These are phyloP conservation scores for Wallacemonas sp. DNA, from an alignment of 208 protist species.

Conservation along the genomic window DNA sequence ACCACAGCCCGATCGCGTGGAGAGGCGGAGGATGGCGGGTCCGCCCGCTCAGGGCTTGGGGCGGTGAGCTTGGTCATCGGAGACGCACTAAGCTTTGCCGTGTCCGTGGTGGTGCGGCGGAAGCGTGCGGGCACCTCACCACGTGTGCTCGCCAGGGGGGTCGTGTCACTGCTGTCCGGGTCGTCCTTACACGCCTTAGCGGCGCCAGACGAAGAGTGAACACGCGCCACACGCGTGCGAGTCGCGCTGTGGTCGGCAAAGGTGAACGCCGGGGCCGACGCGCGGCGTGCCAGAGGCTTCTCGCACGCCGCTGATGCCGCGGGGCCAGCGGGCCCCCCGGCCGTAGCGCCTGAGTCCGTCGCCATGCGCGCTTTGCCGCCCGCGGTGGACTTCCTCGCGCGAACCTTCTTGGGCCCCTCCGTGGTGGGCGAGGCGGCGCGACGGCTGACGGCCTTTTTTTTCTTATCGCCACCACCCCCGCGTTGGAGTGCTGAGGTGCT, in stretches of 20 bases:
- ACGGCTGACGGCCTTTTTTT: neutral
- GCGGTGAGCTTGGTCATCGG: conserved; percentile 4
- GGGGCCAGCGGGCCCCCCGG: neutral
- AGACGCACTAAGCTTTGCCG: conserved; percentile 2
- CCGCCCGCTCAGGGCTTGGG: neutral
- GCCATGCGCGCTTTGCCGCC: neutral
- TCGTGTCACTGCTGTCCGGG: neutral
- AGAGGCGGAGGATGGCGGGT: neutral
- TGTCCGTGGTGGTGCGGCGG: neutral
- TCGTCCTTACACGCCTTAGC: neutral
- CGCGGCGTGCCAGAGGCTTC: neutral
- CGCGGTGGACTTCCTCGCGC: neutral
- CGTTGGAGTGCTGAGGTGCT: conserved; percentile 11
- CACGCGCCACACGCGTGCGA: neutral
- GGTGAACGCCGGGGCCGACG: neutral
- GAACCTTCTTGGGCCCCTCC: neutral
- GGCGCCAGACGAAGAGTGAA: neutral
- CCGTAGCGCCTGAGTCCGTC: neutral
- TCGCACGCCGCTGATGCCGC: neutral
- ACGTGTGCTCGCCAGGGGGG: neutral
- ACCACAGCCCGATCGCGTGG: neutral
- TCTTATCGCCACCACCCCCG: neutral
- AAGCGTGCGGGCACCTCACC: neutral
- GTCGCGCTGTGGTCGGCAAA: neutral
- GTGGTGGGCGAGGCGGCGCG: neutral